Conservation (phyloP, 1,284 basidiomycete species). For the Moesziomyces antarcticus region DNA sequence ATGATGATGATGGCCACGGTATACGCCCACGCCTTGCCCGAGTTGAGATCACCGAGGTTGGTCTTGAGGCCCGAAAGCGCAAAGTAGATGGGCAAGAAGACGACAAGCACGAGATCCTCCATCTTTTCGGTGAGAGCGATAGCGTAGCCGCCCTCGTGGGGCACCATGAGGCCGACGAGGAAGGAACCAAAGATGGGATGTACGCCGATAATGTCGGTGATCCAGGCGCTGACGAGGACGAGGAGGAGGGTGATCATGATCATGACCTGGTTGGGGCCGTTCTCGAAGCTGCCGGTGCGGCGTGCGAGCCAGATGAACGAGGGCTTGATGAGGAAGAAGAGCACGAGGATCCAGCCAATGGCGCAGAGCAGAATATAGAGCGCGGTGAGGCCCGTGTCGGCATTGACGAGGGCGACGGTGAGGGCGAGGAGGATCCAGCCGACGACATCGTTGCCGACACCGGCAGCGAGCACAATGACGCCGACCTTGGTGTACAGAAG, state of each 20-base stretch:
- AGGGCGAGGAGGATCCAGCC: conserved; percentile 79
- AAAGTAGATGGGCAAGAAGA: conserved; percentile 89
- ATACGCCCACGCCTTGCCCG: conserved; percentile 81
- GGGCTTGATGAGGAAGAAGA: conserved; percentile 79
- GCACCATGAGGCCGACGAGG: conserved; percentile 86
- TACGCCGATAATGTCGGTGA: conserved; percentile 89
- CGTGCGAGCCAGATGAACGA: conserved; percentile 78
- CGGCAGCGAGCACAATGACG: conserved; percentile 86
- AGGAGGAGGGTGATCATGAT: conserved; percentile 81
- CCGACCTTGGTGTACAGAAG: conserved; percentile 93
- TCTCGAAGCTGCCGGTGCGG: conserved; percentile 82
- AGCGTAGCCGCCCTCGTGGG: conserved; percentile 82
- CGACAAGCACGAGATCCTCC: conserved; percentile 62
- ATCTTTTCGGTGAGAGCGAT: conserved; percentile 74
- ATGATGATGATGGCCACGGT: conserved; percentile 82
- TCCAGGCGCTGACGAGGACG: conserved; percentile 82
- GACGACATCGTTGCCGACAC: conserved; percentile 87
- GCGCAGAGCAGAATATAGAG: conserved; percentile 84
- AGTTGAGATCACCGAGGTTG: conserved; percentile 75
- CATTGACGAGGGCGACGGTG: conserved; percentile 89
- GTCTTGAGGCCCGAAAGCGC: conserved; percentile 83
- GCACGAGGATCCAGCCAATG: conserved; percentile 81
- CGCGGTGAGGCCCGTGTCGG: conserved; percentile 77
- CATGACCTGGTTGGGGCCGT: conserved; percentile 78
- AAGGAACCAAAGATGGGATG: conserved; percentile 88